A percentile compares a stretch with the other conserved stretches of the same genome.
Conservation (phyloP, 2,329 filamentous ascomycete genomes). For the Alternaria viburni region DNA sequence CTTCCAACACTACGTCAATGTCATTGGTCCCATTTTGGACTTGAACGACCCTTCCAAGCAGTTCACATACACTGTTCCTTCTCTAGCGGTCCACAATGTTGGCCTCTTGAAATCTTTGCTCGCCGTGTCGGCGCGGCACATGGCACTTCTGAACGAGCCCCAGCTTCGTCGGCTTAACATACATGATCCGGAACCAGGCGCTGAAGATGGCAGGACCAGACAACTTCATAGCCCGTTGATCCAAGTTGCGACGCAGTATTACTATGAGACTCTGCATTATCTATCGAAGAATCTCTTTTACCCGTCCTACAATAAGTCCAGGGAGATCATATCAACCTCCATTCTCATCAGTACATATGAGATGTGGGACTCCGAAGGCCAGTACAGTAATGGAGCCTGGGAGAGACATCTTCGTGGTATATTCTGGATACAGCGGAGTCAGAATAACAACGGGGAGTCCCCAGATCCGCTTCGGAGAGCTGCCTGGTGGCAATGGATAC, state of each 20-base stretch:
- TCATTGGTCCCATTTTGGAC: conserved; percentile 51
- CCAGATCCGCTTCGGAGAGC: conserved; percentile 61
- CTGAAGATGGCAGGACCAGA: conserved; percentile 13
- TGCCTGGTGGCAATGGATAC: conserved; percentile 70
- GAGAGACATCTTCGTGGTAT: conserved; percentile 68
- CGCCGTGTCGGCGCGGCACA: conserved; percentile 61
- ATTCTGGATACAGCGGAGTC: conserved; percentile 70
- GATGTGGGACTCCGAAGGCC: conserved; percentile 66
- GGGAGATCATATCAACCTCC: conserved; percentile 65
- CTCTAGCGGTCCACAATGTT: conserved; percentile 57
- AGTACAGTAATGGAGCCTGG: conserved; percentile 57
- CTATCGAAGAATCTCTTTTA: conserved; percentile 66
- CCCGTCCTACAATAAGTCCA: conserved; percentile 62
- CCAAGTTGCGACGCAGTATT: conserved; percentile 59
- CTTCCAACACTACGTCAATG: conserved; percentile 49
- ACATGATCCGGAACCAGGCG: conserved; percentile 30
- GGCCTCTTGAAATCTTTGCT: conserved; percentile 65
- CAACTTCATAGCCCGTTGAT: conserved; percentile 37
- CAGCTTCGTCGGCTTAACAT: conserved; percentile 34
- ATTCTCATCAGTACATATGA: conserved; percentile 69
- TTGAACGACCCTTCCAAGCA: conserved; percentile 53
- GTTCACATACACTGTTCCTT: conserved; percentile 42
- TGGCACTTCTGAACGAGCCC: conserved; percentile 49
- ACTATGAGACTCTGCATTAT: conserved; percentile 68
- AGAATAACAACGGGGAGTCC: conserved; percentile 65